Evolutionary conservation across 1,139 yeast genomes (phyloP).

Genomic region (Taiozyma sp.): DNA sequence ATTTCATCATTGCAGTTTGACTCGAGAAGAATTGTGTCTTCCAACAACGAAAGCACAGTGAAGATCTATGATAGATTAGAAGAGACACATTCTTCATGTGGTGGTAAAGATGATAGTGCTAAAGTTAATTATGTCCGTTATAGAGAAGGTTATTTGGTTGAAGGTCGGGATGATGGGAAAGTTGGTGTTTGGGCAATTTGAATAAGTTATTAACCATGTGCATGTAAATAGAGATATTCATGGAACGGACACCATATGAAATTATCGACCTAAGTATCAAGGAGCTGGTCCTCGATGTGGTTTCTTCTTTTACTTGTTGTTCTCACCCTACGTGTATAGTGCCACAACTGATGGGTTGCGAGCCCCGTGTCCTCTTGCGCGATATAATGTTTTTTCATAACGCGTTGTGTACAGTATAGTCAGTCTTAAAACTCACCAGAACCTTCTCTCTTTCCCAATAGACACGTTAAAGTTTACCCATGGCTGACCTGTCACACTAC

Average conservation of each 20-base stretch:
- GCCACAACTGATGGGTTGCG: too few species aligned
- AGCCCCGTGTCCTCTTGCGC: too few species aligned
- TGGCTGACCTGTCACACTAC: not conserved
- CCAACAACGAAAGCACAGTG: slow-evolving; percentile 43
- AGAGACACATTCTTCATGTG: slow-evolving; percentile 48
- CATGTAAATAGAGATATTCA: not conserved
- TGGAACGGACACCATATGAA: not conserved
- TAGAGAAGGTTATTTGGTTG: slow-evolving; percentile 58
- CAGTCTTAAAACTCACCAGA: too few species aligned
- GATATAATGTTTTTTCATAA: too few species aligned
- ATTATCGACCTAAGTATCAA: too few species aligned
- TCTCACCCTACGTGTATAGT: too few species aligned
- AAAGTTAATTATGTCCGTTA: slow-evolving; percentile 41
- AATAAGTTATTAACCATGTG: not conserved
- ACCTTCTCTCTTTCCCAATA: too few species aligned
- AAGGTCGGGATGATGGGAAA: slow-evolving; percentile 54
- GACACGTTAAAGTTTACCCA: not conserved
- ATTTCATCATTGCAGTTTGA: slow-evolving; percentile 54
- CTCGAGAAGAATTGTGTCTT: slow-evolving; percentile 44
- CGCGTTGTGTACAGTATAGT: too few species aligned
- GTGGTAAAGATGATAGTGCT: slow-evolving; percentile 30
- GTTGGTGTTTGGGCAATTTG: slow-evolving; percentile 56
- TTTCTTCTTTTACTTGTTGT: too few species aligned
- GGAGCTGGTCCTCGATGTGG: too few species aligned
- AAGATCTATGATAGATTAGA: slow-evolving; percentile 53